Evolutionary conservation across 2,329 filamentous ascomycete genomes (phyloP), one percentile per base, ranked within the genome.

Genomic region (Aspergillus spinulosporus): DNA sequence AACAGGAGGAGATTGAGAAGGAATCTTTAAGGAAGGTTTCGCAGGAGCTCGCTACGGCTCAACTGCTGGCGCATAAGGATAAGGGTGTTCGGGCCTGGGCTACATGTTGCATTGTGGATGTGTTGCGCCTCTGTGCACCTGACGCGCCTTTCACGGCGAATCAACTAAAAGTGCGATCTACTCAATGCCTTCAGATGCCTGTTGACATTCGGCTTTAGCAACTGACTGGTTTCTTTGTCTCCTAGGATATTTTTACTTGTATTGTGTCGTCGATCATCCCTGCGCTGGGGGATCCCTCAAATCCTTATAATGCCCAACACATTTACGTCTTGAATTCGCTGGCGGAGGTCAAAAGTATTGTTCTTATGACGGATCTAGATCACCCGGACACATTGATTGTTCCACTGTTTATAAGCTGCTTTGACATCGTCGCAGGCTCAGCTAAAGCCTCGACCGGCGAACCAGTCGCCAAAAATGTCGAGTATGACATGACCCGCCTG

Each of bases 291-390:
- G 88, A 96, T 67, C 90, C 92, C 9, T 87, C 87, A 39, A 88
- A 96, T 71, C 87, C 92, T 7, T 97, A 97, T 79, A 93, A 96
- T 74, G 87, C 86, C 60, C 92, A 97, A 74, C 91, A 99, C 76
- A 87, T 94, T 74, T 94, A 95, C 69, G 89, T 97, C 60, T 81
- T 99, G 59, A 85, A 87, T 59, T 97, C 92, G 14, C 83, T 99
- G 31, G 88, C 91, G 54, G 91, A 96, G 64, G 89, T 96, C 65
- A 96, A 97, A 80, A 97, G 92, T 75, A 90, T 99, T 42, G 84
- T 97, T 6, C 84, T 99, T 40, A 83, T 99, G 63, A 89, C 90
- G 59, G 94, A 99, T 66, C 84, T 97, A 39, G 88, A 92, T 28
- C 88, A 89, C 55, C 84, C 90, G 50, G 91, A 96, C 56, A 83